Conservation (phyloP, 345 rosid species). For the Syzygium aqueum region DNA sequence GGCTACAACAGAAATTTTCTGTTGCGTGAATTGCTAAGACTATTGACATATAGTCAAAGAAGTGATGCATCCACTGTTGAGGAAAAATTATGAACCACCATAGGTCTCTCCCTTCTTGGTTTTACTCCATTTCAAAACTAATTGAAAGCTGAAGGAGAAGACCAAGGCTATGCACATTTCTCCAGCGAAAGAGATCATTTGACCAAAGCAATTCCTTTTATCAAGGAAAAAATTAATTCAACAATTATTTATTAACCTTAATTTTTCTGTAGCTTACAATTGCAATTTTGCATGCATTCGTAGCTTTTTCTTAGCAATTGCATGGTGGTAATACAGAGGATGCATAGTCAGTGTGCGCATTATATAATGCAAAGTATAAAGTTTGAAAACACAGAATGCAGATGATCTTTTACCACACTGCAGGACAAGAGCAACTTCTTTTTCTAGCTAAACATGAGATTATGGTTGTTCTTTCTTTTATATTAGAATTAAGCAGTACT, state of each 20-base stretch:
- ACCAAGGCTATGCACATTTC: not conserved
- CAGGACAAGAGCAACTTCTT: not conserved
- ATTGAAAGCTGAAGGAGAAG: not conserved
- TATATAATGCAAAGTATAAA: not conserved
- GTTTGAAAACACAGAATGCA: not conserved
- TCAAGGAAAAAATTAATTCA: not conserved
- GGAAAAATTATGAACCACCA: not conserved
- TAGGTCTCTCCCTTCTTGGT: not conserved
- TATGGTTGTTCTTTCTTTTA: not conserved
- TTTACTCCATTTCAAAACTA: not conserved
- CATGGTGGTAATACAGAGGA: not conserved
- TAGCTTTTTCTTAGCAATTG: not conserved
- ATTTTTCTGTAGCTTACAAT: not conserved
- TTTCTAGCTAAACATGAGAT: not conserved
- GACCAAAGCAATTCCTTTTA: not conserved
- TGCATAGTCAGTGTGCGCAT: not conserved
- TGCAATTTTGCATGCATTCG: not conserved
- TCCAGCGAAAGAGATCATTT: not conserved
- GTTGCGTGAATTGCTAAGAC: not conserved
- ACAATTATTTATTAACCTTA: not conserved
- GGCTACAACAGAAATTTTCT: not conserved
- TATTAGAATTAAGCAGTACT: not conserved
- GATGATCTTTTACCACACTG: not conserved
- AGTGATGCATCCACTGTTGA: not conserved
- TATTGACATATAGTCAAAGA: not conserved